A percentile compares a stretch with the other conserved stretches of the same genome.
phyloP scores from a whole-genome alignment of 169 alveolate genomes.

The Plasmodium berghei region DNA sequence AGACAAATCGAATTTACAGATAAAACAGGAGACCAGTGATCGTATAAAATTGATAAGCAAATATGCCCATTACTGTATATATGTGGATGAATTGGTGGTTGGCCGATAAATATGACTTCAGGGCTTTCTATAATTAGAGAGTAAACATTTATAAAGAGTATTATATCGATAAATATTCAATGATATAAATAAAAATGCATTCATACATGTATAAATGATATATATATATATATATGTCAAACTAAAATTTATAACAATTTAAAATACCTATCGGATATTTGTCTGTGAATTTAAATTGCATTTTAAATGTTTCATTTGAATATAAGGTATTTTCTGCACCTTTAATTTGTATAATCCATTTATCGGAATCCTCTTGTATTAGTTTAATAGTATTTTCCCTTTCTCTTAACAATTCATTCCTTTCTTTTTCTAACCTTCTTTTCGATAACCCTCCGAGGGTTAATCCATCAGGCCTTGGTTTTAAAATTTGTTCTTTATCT shows the following conservation, averaged over 20 bases:
- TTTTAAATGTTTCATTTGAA: constrained; percentile 72
- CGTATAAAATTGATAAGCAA: constrained; percentile 91
- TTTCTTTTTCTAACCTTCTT: constrained; percentile 72
- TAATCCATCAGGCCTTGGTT: constrained; percentile 17
- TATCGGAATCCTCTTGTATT: constrained; percentile 60
- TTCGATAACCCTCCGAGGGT: constrained; percentile 49
- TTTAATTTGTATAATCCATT: constrained; percentile 78
- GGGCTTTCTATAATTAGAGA: constrained; percentile 91
- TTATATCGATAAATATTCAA: not conserved
- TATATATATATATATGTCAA: not conserved
- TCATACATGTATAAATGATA: not conserved
- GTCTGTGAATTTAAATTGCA: constrained; percentile 77
- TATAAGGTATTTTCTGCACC: constrained; percentile 81
- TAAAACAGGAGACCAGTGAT: constrained; percentile 83
- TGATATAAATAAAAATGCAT: not conserved
- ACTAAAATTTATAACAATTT: too few species aligned
- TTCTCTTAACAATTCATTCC: constrained; percentile 45
- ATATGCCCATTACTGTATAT: constrained; percentile 95
- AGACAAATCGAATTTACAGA: constrained; percentile 79
- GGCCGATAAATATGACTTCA: constrained; percentile 91
- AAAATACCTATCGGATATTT: constrained; percentile 79
- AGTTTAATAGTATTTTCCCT: constrained; percentile 60
- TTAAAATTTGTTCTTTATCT: not conserved
- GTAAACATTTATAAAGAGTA: constrained; percentile 7
- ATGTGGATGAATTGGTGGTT: constrained; percentile 95